Evolutionary conservation across 2,329 filamentous ascomycete species (phyloP).

Genomic region (Chaetomium strumarium): DNA sequence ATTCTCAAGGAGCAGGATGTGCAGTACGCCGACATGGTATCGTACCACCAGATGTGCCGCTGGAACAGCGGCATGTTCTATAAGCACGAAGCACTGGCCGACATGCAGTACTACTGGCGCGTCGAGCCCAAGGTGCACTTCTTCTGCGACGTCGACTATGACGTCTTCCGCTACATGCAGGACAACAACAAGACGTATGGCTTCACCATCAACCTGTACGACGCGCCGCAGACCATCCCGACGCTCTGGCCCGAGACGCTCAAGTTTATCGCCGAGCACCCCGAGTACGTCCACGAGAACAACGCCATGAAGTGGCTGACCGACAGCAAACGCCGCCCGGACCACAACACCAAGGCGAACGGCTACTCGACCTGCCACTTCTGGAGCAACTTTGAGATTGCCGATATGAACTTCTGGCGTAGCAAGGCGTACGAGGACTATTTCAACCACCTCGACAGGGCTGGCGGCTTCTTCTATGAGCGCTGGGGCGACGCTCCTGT

Average conservation of each 20-base stretch:
- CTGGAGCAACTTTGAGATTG: constrained; percentile 99
- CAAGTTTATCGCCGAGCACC: constrained; percentile 82
- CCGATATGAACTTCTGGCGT: constrained; percentile 86
- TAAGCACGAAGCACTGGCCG: constrained; percentile 79
- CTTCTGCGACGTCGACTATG: constrained; percentile 98
- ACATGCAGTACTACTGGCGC: constrained; percentile 93
- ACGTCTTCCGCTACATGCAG: constrained; percentile 96
- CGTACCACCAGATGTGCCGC: constrained; percentile 98
- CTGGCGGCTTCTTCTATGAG: constrained; percentile 97
- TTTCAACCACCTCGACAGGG: constrained; percentile 88
- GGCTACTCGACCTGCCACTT: constrained; percentile 98
- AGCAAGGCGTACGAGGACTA: constrained; percentile 89
- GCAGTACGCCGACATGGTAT: constrained; percentile 82
- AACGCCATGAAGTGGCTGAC: constrained; percentile 85
- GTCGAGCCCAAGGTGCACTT: constrained; percentile 98
- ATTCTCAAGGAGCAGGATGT: constrained; percentile 78
- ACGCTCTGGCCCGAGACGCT: constrained; percentile 92
- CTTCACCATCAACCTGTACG: constrained; percentile 96
- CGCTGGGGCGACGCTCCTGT: constrained; percentile 97
- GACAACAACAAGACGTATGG: constrained; percentile 99
- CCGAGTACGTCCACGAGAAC: constrained; percentile 72
- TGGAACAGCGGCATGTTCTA: constrained; percentile 99
- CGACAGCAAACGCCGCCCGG: constrained; percentile 68
- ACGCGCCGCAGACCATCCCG: constrained; percentile 78
- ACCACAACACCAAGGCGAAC: constrained; percentile 74